Evolutionary conservation across 805 yeast species (phyloP), one percentile per base, ranked within the genome.

Genomic region (Teunomyces cretensis): DNA sequence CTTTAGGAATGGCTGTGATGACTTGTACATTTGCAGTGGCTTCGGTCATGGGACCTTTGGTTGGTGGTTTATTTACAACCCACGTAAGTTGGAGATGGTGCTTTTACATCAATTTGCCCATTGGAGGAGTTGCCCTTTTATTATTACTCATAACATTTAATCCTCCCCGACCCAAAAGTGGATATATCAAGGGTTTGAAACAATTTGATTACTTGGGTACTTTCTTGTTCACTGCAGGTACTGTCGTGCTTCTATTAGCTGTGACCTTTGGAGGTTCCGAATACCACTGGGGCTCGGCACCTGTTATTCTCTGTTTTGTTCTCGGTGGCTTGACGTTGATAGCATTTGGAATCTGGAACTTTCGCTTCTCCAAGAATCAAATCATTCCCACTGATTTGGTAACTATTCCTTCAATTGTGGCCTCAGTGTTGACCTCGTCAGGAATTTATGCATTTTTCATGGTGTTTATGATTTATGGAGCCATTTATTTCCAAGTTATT

Each of bases 401-500:
- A 11, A 56, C 51, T 3, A 57, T 61, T 33, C 61, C 61, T 6
- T 65, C 63, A 14, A 32, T 36, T 33, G 43, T 50, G 3, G 41
- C 39, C 15, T 51, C 45, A 6, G 43, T 56, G 8, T 19, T 49
- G 13, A 57, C 59, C 0, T 50, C 59, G 2, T 45, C 49, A 28
- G 52, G 54, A 3, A 42, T 45, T 4, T 56, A 53, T 38, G 57
- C 58, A 6, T 52, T 35, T 42, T 57, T 59, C 52, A 52, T 57
- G 27, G 41, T 51, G 32, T 33, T 47, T 13, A 45, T 55, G 17
- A 44, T 52, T 42, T 78, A 66, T 50, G 46, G 70, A 15, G 62
- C 77, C 5, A 61, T 70, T 13, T 78, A 77, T 54, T 80, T 76
- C 58, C 83, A 80, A 56, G 74, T 72, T 22, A 63, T 79, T 8